A percentile compares a stretch with the other conserved stretches of the same genome.
Conservation (phyloP, 495 filamentous ascomycete genomes). For the Halenospora varia region DNA sequence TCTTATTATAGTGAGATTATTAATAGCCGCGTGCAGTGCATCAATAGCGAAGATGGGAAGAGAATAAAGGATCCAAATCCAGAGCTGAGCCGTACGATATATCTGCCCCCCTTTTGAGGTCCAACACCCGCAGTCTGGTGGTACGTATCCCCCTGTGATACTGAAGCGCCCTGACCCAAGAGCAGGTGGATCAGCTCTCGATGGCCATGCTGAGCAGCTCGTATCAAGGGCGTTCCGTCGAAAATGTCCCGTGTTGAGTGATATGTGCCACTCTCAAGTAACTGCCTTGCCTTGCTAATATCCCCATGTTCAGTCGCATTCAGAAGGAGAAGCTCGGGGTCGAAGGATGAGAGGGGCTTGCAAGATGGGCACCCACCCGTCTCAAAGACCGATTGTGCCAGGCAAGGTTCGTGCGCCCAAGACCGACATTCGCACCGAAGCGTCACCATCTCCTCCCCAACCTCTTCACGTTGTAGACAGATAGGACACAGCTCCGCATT, state of each 20-base stretch:
- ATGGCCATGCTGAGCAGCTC: not conserved
- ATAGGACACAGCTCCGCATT: not conserved
- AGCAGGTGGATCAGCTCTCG: conserved; percentile 3
- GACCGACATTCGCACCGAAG: conserved; percentile 8
- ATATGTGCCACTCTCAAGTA: conserved; percentile 7
- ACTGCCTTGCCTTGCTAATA: not conserved
- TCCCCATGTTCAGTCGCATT: not conserved
- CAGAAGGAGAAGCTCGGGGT: not conserved
- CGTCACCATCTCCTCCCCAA: conserved; percentile 8
- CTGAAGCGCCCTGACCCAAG: not conserved
- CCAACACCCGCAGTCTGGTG: conserved; percentile 4
- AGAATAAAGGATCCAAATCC: too few species aligned
- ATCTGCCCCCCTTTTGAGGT: conserved; percentile 8
- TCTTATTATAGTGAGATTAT: too few species aligned
- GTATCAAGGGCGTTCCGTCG: conserved; percentile 3
- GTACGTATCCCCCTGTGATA: conserved; percentile 4
- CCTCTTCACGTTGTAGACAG: conserved; percentile 1
- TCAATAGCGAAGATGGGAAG: too few species aligned
- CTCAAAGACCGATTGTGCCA: conserved; percentile 8
- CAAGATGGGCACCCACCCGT: conserved; percentile 7
- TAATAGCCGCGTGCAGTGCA: too few species aligned
- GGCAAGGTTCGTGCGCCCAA: conserved; percentile 4
- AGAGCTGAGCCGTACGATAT: too few species aligned
- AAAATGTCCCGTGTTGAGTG: conserved; percentile 1
- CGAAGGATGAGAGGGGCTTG: conserved; percentile 1